Conservation (phyloP, 768 basidiomycete genomes). For the Chalciporus piperatus region DNA sequence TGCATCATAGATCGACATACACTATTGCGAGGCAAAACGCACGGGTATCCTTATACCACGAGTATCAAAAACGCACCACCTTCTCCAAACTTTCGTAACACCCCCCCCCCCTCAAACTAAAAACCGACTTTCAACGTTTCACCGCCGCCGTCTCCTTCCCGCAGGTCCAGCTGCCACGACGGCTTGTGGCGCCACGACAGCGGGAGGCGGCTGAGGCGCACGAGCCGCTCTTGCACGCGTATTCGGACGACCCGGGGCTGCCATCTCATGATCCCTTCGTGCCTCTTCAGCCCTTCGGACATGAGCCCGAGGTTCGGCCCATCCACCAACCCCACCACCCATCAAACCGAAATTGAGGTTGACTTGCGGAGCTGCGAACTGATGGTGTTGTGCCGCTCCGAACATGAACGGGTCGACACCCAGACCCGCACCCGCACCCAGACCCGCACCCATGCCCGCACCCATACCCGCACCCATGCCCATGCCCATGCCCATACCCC, state of each 20-base stretch:
- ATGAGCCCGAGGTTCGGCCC: too few species aligned
- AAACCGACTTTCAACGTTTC: neutral
- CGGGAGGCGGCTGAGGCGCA: neutral
- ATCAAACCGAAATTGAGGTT: neutral
- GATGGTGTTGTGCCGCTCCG: conserved; percentile 15
- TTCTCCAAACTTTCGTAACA: neutral
- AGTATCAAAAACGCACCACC: neutral
- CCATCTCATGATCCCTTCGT: neutral
- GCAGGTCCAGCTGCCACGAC: neutral
- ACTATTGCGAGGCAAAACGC: neutral
- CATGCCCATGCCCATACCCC: neutral
- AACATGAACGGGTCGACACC: conserved; percentile 10
- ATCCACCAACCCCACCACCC: too few species aligned
- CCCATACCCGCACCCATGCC: conserved; percentile 2
- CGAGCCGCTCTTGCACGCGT: neutral
- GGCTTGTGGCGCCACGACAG: neutral
- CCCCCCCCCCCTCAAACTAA: too few species aligned
- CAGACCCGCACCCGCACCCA: neutral
- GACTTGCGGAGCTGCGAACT: conserved; percentile 1
- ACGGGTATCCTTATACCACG: too few species aligned
- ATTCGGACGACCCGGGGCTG: neutral
- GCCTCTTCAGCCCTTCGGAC: neutral
- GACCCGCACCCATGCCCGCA: neutral
- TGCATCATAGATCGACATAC: conserved; percentile 2
- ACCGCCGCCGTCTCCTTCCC: neutral